These are phyloP conservation scores for Terfezia claveryi DNA, from an alignment of 495 filamentous ascomycete species.

Conservation along the genomic window DNA sequence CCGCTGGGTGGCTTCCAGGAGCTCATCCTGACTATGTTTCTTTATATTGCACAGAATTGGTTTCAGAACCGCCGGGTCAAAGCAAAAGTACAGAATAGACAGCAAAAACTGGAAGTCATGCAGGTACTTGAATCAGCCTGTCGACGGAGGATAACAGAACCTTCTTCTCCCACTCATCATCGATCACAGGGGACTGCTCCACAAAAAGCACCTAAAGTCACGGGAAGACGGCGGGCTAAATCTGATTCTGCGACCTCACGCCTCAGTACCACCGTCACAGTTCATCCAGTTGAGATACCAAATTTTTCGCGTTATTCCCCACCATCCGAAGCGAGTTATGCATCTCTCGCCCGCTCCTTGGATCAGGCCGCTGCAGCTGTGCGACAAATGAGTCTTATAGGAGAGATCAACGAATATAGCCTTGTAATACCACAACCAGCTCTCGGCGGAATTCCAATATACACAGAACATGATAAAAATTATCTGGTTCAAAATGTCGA, in stretches of 20 bases:
- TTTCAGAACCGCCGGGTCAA: conserved; percentile 77
- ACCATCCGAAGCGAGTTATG: conserved; percentile 13
- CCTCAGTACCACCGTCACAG: conserved; percentile 5
- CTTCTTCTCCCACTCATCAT: not conserved
- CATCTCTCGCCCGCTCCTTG: conserved; percentile 11
- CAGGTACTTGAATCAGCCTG: conserved; percentile 19
- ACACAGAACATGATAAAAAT: too few relatives aligned
- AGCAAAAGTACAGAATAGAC: conserved; percentile 54
- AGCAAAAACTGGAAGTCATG: conserved; percentile 30
- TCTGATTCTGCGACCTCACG: conserved; percentile 6
- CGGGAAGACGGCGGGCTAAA: conserved; percentile 7
- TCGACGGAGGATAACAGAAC: conserved; percentile 11
- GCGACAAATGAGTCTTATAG: conserved; percentile 9
- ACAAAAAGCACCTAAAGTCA: not conserved
- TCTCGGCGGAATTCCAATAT: not conserved
- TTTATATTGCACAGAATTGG: conserved; percentile 43
- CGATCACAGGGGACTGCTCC: not conserved
- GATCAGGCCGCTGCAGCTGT: conserved; percentile 4
- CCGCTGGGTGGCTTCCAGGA: conserved; percentile 13
- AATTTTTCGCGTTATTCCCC: conserved; percentile 13
- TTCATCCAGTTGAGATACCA: conserved; percentile 5
- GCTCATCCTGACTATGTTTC: not conserved
- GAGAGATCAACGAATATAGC: conserved; percentile 8
- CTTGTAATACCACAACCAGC: conserved; percentile 5
- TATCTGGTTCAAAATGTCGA: not conserved